Evolutionary conservation across 2,329 filamentous ascomycete species (phyloP).

Genomic region (Cordyceps militaris): DNA sequence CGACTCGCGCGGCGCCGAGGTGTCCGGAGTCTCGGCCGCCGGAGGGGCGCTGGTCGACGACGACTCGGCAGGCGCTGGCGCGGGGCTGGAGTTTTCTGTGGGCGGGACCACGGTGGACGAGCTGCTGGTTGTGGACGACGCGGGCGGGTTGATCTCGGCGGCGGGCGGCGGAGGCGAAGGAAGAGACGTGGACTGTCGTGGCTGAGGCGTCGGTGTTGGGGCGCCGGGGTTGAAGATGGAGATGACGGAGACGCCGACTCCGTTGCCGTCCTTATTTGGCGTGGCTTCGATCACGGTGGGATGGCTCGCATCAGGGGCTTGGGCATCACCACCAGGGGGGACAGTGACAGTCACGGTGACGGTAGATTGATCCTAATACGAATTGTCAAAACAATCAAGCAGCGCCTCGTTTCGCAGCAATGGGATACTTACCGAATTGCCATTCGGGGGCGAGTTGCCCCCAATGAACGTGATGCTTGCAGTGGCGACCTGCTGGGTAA

Average conservation of each 20-base stretch:
- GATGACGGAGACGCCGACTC: constrained; percentile 22
- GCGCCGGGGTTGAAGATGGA: constrained; percentile 7
- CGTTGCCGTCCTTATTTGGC: constrained; percentile 19
- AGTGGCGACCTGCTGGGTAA: no score
- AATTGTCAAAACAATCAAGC: not conserved
- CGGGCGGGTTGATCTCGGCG: not conserved
- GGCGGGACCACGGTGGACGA: not conserved
- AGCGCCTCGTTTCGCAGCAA: no score
- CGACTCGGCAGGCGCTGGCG: not conserved
- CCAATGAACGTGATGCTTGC: no score
- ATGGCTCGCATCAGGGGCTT: not conserved
- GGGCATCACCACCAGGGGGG: not conserved
- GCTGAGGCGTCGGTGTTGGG: not conserved
- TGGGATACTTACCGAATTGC: no score
- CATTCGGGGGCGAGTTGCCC: no score
- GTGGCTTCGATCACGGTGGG: constrained; percentile 3
- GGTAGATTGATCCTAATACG: not conserved
- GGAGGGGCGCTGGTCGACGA: constrained; percentile 11
- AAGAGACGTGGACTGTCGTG: not conserved
- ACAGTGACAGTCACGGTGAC: not conserved
- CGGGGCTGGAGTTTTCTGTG: not conserved
- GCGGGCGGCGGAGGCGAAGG: constrained; percentile 11
- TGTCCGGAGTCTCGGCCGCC: not conserved
- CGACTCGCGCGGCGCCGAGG: constrained; percentile 3
- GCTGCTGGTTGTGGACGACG: not conserved